A percentile compares a stretch with the other conserved stretches of the same genome.
Conservation (phyloP, 306 rosid genomes). For the Boehmeria nivea region DNA sequence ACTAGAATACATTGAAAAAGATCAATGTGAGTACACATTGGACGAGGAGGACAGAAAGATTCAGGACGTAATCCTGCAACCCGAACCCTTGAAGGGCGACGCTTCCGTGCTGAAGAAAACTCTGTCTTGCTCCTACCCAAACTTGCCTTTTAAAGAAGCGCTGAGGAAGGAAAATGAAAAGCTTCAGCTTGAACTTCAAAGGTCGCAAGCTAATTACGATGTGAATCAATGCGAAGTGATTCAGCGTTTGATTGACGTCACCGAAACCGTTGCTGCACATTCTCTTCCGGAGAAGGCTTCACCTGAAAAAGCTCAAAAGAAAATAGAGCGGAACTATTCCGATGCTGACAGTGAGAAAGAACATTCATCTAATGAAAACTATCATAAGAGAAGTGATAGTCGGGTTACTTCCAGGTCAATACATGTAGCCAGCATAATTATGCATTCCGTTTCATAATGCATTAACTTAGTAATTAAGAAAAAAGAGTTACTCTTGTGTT, state of each 20-base stretch:
- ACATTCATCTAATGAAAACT: constrained; percentile 52
- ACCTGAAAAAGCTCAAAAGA: constrained; percentile 49
- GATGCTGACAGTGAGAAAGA: constrained; percentile 44
- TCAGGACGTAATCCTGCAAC: constrained; percentile 82
- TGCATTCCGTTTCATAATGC: background rate
- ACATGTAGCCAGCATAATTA: background rate
- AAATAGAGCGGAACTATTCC: constrained; percentile 43
- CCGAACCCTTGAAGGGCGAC: constrained; percentile 76
- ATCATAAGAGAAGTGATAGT: constrained; percentile 36
- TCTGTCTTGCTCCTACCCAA: constrained; percentile 90
- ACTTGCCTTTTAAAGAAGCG: constrained; percentile 72
- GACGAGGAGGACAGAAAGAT: constrained; percentile 87
- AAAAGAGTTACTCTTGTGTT: background rate
- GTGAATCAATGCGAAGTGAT: constrained; percentile 88
- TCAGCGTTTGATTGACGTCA: constrained; percentile 82
- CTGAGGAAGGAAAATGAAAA: constrained; percentile 85
- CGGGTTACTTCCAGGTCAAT: constrained; percentile 49
- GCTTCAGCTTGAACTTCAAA: constrained; percentile 81
- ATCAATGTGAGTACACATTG: constrained; percentile 92
- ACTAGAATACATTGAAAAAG: constrained; percentile 77
- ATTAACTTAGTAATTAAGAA: background rate
- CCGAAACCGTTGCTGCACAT: constrained; percentile 59
- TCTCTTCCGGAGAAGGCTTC: constrained; percentile 52
- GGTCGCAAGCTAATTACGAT: constrained; percentile 78
- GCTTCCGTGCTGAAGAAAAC: constrained; percentile 81